Evolutionary conservation across 306 rosid species (phyloP).

Genomic region (Purshia tridentata): DNA sequence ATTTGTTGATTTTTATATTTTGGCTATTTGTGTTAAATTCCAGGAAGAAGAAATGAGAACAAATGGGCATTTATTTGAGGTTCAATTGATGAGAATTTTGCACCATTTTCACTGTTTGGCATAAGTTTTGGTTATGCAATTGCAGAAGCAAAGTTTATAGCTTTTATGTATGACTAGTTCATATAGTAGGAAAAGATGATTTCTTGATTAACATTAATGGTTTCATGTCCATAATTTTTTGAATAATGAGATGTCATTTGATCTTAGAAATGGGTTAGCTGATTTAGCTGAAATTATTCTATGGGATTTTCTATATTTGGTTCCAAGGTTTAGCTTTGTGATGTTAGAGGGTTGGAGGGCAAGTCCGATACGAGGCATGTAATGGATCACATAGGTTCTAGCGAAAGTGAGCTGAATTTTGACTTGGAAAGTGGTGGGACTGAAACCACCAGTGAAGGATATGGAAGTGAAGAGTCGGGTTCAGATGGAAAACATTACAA

Average conservation of each 20-base stretch:
- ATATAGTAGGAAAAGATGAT: not conserved
- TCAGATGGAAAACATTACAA: constrained; percentile 3
- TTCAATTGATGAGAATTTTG: not conserved
- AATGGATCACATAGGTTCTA: constrained; percentile 18
- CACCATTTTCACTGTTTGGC: not conserved
- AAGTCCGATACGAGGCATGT: not conserved
- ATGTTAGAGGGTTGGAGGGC: not conserved
- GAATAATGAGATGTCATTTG: not conserved
- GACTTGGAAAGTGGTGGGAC: constrained; percentile 40
- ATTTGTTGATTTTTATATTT: not conserved
- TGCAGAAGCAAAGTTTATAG: not conserved
- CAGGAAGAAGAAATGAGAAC: constrained; percentile 20
- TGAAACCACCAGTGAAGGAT: constrained; percentile 23
- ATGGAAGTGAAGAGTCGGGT: constrained; percentile 13
- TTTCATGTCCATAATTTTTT: not conserved
- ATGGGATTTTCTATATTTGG: not conserved
- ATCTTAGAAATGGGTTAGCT: constrained; percentile 7
- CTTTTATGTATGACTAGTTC: not conserved
- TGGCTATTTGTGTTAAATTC: not conserved
- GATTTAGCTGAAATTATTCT: not conserved
- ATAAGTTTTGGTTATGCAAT: not conserved
- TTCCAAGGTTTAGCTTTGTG: constrained; percentile 1
- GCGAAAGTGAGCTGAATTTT: constrained; percentile 22
- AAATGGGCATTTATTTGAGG: not conserved
- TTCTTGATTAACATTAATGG: not conserved